Base-by-base conservation (phyloP, 2,329 filamentous ascomycete genomes). In the Aspergillus novoparasiticus region DNA sequence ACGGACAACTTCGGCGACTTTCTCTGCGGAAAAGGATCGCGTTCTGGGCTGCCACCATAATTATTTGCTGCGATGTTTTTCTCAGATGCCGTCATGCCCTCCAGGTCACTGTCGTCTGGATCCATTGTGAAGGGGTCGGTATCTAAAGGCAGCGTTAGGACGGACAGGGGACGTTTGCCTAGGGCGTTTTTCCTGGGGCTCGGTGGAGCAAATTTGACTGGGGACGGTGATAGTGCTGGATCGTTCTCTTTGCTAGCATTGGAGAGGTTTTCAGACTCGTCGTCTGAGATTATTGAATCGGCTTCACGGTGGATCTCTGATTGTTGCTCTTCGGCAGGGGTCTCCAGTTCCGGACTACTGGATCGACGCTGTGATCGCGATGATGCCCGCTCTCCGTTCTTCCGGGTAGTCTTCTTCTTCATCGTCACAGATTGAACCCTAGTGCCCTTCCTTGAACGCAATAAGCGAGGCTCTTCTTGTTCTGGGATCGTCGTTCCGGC, bases 191-290 rank as follows among this genome's bases (percentile, higher is more conserved):
- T 77, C 46, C 76, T 71, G 14, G 76, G 73, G 54, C 71, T 76
- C n/a, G 76, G 74, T n/a, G 78, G 72, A 16, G 72, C 64, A 14
- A 73, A 60, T 59, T 72, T 76, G 12, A 78, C 70, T 2, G 78
- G 78, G 3, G 73, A 71, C 3, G 75, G 75, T 8, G 81, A 81
- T 23, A 79, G 70, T 1, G 76, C 77, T 10, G 79, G 77, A 62
- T 83, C 78, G 63, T 85, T 85, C 71, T 85, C 83, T 73, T 85
- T 84, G 60, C 77, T 79, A 56, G 74, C 75, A 51, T 75, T 76
- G 9, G 70, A 64, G 3, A 63, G 68, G 60, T 70, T 64, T 45
- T 68, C 76, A 28, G 78, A 73, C 26, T 78, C 76, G 21, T 68
- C 67, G 19, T 69, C 63, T 30, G 57, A 61, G 26, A 23, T 14